Conservation (phyloP, 805 yeast species). For the Wickerhamomyces sydowiorum region DNA sequence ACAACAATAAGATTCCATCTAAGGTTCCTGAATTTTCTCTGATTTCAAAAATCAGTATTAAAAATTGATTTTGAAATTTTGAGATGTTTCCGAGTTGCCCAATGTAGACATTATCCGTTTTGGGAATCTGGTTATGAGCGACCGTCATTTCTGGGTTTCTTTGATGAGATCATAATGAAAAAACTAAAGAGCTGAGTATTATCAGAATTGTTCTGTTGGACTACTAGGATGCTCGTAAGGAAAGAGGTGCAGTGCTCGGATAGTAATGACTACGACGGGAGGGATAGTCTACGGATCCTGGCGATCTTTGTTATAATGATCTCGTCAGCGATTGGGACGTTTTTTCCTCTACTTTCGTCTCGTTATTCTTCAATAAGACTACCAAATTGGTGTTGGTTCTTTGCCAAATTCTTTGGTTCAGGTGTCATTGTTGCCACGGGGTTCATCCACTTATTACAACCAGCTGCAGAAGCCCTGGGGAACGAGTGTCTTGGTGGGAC, state of each 20-base stretch:
- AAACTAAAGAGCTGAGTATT: too few species aligned
- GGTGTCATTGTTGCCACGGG: conserved; percentile 84
- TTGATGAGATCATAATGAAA: too few species aligned
- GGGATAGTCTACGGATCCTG: conserved; percentile 40
- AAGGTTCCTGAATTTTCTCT: too few species aligned
- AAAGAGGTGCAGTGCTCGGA: conserved; percentile 28
- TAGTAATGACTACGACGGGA: conserved; percentile 40
- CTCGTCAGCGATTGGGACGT: conserved; percentile 53
- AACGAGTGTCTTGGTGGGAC: conserved; percentile 59
- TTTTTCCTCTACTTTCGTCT: conserved; percentile 59
- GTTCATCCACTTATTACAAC: conserved; percentile 66
- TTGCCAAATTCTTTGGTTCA: conserved; percentile 74
- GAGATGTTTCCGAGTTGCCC: neutral
- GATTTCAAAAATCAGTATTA: too few species aligned
- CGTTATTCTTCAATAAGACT: conserved; percentile 50
- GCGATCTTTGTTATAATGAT: conserved; percentile 56
- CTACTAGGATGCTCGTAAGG: too few species aligned
- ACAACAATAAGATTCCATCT: too few species aligned
- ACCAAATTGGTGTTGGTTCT: conserved; percentile 58
- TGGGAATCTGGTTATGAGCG: too few species aligned
- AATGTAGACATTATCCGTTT: too few species aligned
- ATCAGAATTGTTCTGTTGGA: too few species aligned
- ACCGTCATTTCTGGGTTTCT: too few species aligned
- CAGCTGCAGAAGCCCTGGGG: conserved; percentile 55
- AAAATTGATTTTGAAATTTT: too few species aligned